phyloP scores from a whole-genome alignment of 208 protist species.

The Phytomonas francai region DNA sequence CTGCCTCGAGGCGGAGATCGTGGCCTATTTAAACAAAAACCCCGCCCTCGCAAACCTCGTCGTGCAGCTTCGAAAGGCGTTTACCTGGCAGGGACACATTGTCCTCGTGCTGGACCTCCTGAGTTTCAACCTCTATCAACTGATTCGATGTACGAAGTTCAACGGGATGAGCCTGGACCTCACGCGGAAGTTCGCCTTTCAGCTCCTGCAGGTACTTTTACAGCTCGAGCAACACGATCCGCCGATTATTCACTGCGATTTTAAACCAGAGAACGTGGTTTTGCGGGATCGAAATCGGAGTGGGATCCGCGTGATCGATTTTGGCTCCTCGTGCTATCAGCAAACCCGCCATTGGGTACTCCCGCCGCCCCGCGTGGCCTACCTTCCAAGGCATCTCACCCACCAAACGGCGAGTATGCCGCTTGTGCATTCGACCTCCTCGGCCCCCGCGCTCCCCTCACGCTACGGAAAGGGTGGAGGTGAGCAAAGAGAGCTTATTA shows the following conservation, averaged over 20 bases:
- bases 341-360: constrained; percentile 14
- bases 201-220: constrained; percentile 89
- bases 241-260: constrained; percentile 96
- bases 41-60: constrained; percentile 52
- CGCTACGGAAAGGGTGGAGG: too few species aligned
- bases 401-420: too few species aligned
- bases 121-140: constrained; percentile 94
- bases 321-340: constrained; percentile 94
- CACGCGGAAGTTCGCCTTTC: constrained; percentile 91
- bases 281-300: constrained; percentile 80
- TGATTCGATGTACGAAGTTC: constrained; percentile 87
- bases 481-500: too few species aligned
- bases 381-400: too few species aligned
- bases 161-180: constrained; percentile 85
- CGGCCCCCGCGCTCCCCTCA: too few species aligned
- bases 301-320: constrained; percentile 96
- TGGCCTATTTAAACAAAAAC: constrained; percentile 60
- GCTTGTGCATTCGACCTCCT: too few species aligned
- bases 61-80: constrained; percentile 70
- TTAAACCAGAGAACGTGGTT: constrained; percentile 96
- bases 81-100: constrained; percentile 88
- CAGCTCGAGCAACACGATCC: constrained; percentile 86
- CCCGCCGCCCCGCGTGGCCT: constrained; percentile 16
- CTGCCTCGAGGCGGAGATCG: constrained; percentile 72
- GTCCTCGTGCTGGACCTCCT: constrained; percentile 97